Evolutionary conservation across 208 protist genomes (phyloP).

Genomic region (Wallacemonas sp.): DNA sequence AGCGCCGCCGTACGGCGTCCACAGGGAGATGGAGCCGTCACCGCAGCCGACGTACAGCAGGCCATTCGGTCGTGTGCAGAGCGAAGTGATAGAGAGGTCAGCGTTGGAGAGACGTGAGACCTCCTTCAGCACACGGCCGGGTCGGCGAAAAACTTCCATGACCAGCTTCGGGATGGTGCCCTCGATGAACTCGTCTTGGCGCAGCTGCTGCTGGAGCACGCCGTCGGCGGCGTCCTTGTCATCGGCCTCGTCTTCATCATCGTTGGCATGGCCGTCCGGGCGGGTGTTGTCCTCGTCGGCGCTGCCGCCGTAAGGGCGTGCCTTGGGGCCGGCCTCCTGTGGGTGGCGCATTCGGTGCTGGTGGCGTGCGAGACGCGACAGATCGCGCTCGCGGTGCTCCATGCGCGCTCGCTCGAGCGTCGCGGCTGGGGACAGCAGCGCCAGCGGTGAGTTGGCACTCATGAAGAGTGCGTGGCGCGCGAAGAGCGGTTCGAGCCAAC

Average conservation of each 20-base stretch:
- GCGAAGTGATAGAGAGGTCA: constrained; percentile 35
- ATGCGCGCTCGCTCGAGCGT: constrained; percentile 63
- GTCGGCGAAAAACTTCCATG: constrained; percentile 38
- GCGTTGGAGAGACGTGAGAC: constrained; percentile 25
- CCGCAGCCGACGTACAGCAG: constrained; percentile 61
- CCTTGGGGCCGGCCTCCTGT: too few relatives aligned
- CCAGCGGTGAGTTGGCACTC: constrained; percentile 49
- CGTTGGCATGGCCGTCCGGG: not conserved
- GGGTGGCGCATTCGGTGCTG: not conserved
- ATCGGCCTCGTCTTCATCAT: not conserved
- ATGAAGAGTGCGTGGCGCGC: constrained; percentile 53
- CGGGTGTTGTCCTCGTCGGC: not conserved
- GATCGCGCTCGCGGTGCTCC: constrained; percentile 50
- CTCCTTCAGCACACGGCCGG: constrained; percentile 31
- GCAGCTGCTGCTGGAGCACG: constrained; percentile 1
- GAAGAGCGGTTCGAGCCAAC: constrained; percentile 77
- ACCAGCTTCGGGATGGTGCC: constrained; percentile 44
- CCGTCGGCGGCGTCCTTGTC: not conserved
- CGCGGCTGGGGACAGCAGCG: constrained; percentile 50
- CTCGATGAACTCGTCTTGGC: constrained; percentile 56
- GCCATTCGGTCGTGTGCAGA: constrained; percentile 65
- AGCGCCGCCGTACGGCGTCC: constrained; percentile 65
- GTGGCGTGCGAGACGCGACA: not conserved
- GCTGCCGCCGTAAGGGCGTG: too few relatives aligned
- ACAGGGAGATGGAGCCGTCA: constrained; percentile 65